Evolutionary conservation across 2,329 filamentous ascomycete species (phyloP), one percentile per base, ranked within the genome.

Genomic region (Fusarium sp.): DNA sequence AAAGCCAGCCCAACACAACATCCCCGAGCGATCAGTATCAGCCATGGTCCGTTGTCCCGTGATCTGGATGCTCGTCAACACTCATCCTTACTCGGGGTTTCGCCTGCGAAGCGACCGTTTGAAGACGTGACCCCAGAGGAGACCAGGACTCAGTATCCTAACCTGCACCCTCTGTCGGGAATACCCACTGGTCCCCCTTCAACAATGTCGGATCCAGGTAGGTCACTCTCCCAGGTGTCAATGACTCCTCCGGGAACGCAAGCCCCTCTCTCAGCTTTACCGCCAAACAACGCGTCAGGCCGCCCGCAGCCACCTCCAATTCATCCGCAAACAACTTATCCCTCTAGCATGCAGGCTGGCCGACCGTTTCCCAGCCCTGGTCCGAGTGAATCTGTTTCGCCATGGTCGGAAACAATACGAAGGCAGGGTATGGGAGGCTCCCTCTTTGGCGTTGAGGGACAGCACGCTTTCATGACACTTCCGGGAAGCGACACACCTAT

Each of bases 401-500:
- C 68, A 8, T 77, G 75, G 75, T 59, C 75, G 4, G 75, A 77
- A 36, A 69, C 70, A 38, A 63, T 75, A 55, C 73, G 74, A 34
- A 70, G 74, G 46, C 68, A 73, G 5, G 69, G 64, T 13, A 65
- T 73, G 15, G 65, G 68, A 9, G 68, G 60, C 15, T 67, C 59
- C 3, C 55, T 73, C 48, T 61, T 72, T 26, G 68, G 67, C 11
- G 53, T 71, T 15, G 75, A 78, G 35, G 74, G 73, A 24, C 75
- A 77, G 38, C 75, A 78, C 46, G 75, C 75, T n/a, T 76, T 71
- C 46, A 76, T 78, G 74, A 73, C 73, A 10, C 59, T 78, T 9
- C 77, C 77, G 5, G 76, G 76, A 15, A 76, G 70, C 31, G 75
- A 77, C 29, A 73, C 71, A 6, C 74, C 75, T 3, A 83, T 86